A percentile compares a stretch with the other conserved stretches of the same genome.
phyloP scores from a whole-genome alignment of 805 yeast genomes.

The Candida morakotiae region DNA sequence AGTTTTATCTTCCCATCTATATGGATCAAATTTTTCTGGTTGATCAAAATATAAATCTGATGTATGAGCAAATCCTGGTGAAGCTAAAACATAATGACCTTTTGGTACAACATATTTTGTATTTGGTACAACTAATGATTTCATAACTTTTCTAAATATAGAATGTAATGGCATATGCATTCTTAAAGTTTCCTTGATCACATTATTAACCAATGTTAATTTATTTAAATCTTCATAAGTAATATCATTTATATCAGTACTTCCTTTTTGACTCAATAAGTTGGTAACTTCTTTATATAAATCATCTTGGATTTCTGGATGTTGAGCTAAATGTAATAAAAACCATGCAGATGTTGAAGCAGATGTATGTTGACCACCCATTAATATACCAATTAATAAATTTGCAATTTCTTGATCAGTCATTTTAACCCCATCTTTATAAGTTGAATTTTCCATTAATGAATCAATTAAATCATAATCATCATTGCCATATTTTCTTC shows the following conservation, averaged over 20 bases:
- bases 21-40: conserved; percentile 70
- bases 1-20: conserved; percentile 62
- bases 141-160: conserved; percentile 84
- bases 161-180: conserved; percentile 97
- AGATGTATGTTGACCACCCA: conserved; percentile 99
- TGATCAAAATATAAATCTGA: conserved; percentile 76
- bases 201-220: conserved; percentile 76
- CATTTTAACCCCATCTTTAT: conserved; percentile 92
- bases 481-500: conserved; percentile 78
- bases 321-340: conserved; percentile 82
- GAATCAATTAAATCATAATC: conserved; percentile 89
- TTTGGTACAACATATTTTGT: conserved; percentile 77
- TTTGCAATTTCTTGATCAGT: conserved; percentile 94
- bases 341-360: conserved; percentile 97
- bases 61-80: conserved; percentile 89
- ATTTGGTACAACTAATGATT: conserved; percentile 74
- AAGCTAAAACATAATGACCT: conserved; percentile 85
- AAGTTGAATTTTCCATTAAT: conserved; percentile 73
- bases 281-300: conserved; percentile 68
- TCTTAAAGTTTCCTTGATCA: conserved; percentile 90
- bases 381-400: conserved; percentile 87
- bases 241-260: conserved; percentile 44
- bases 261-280: conserved; percentile 53
- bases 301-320: conserved; percentile 81
- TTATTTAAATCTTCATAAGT: conserved; percentile 80